phyloP scores from a whole-genome alignment of 768 basidiomycete species.

The Xerocomellus chrysenteron region DNA sequence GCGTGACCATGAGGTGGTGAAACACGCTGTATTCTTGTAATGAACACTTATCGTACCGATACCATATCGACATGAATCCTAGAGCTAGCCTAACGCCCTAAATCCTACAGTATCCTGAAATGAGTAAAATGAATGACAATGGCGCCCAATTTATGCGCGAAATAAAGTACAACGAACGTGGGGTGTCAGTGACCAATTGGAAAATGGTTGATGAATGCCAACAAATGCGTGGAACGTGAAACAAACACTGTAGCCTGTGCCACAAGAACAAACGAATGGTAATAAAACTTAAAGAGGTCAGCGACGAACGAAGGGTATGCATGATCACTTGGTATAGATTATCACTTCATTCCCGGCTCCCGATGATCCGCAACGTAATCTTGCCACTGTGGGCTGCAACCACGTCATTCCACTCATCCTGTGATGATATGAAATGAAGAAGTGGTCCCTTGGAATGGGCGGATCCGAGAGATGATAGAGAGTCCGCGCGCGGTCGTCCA shows the following conservation, averaged over 20 bases:
- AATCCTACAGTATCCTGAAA: slow-evolving; percentile 1
- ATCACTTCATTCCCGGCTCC: slow-evolving; percentile 26
- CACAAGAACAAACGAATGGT: slow-evolving; percentile 8
- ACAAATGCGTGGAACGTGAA: not conserved
- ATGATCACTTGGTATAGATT: not conserved
- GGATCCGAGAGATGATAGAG: slow-evolving; percentile 37
- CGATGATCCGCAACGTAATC: slow-evolving; percentile 53
- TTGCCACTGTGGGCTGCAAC: slow-evolving; percentile 46
- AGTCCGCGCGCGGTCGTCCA: slow-evolving; percentile 32
- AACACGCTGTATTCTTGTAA: slow-evolving; percentile 6
- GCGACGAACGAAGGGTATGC: slow-evolving; percentile 1
- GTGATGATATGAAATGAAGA: slow-evolving; percentile 49
- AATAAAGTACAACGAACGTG: not conserved
- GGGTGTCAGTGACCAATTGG: not conserved
- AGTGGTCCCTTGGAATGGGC: slow-evolving; percentile 12
- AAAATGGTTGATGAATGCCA: not conserved
- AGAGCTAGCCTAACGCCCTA: slow-evolving; percentile 7
- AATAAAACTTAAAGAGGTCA: slow-evolving; percentile 1
- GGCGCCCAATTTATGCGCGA: not conserved
- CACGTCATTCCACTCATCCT: slow-evolving; percentile 61
- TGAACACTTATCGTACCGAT: slow-evolving; percentile 8
- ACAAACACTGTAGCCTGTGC: slow-evolving; percentile 1
- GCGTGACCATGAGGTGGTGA: slow-evolving; percentile 25
- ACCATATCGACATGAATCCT: slow-evolving; percentile 8
- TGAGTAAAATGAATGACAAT: not conserved